Evolutionary conservation across 306 rosid species (phyloP).

Genomic region (Nissolia schottii): DNA sequence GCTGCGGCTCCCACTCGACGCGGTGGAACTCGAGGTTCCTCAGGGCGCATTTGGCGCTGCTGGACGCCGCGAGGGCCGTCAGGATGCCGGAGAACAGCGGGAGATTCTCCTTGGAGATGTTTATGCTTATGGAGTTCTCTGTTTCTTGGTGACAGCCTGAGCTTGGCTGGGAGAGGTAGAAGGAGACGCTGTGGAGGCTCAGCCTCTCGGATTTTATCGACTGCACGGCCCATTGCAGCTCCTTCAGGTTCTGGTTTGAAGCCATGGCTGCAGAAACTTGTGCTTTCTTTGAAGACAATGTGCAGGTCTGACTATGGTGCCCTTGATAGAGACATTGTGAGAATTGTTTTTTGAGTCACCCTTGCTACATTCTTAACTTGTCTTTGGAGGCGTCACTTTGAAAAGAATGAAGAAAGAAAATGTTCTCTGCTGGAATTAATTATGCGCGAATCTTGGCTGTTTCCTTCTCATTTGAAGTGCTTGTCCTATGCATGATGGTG

Average conservation of each 20-base stretch:
- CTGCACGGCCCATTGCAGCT: constrained; percentile 57
- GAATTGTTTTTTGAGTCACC: neutral
- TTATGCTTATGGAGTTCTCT: constrained; percentile 67
- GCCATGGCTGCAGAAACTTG: constrained; percentile 48
- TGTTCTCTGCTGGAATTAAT: constrained; percentile 13
- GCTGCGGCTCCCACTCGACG: constrained; percentile 59
- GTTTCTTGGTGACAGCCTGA: constrained; percentile 71
- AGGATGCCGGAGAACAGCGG: constrained; percentile 51
- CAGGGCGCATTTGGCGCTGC: constrained; percentile 36
- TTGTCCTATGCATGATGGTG: constrained; percentile 11
- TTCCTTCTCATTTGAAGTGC: constrained; percentile 3
- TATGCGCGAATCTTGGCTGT: neutral
- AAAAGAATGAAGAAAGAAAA: too few relatives aligned
- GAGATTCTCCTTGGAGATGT: constrained; percentile 51
- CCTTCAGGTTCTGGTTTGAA: constrained; percentile 50
- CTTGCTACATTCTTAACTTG: constrained; percentile 41
- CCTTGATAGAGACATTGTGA: neutral
- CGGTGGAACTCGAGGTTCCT: constrained; percentile 77
- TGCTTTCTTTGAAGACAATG: constrained; percentile 24
- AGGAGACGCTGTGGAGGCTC: constrained; percentile 63
- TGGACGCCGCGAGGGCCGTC: constrained; percentile 37
- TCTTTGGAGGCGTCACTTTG: constrained; percentile 18
- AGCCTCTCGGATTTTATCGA: constrained; percentile 46
- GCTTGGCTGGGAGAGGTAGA: constrained; percentile 71
- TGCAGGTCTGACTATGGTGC: constrained; percentile 16